phyloP scores from a whole-genome alignment of 1,139 yeast species.

The Spencermartinsiella ligniputridi region DNA sequence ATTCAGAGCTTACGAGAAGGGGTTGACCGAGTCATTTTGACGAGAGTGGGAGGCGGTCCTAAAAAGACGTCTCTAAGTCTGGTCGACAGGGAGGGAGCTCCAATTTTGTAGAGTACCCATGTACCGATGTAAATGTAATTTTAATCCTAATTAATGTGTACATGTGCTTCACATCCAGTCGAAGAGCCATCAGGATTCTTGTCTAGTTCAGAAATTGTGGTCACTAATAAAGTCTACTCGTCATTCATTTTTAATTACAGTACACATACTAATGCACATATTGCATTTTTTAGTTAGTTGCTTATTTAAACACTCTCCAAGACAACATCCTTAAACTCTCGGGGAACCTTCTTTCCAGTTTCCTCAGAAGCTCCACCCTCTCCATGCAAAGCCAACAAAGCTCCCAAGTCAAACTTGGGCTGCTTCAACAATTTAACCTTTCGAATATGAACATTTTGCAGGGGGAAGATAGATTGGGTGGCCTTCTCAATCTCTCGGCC shows the following conservation, averaged over 20 bases:
- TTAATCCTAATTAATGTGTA: not conserved
- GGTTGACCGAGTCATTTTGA: conserved; percentile 75
- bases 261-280: too few relatives aligned
- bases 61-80: conserved; percentile 13
- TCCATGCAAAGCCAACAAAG: conserved; percentile 87
- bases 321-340: conserved; percentile 87
- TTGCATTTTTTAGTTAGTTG: too few relatives aligned
- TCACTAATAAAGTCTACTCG: too few relatives aligned
- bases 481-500: conserved; percentile 89
- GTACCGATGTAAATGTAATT: not conserved
- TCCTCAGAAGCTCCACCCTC: conserved; percentile 73
- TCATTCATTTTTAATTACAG: not conserved
- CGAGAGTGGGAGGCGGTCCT: conserved; percentile 88
- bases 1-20: conserved; percentile 58
- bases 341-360: conserved; percentile 84
- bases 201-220: too few relatives aligned
- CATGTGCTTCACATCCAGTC: too few relatives aligned
- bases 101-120: conserved; percentile 1
- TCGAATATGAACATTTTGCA: conserved; percentile 89
- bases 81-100: conserved; percentile 15
- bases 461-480: conserved; percentile 78
- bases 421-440: conserved; percentile 87
- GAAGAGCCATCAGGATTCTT: too few relatives aligned
- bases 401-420: conserved; percentile 88
- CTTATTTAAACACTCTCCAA: conserved; percentile 70